Evolutionary conservation across 2,329 filamentous ascomycete genomes (phyloP), one percentile per base, ranked within the genome.

Genomic region (Nemania diffusa): DNA sequence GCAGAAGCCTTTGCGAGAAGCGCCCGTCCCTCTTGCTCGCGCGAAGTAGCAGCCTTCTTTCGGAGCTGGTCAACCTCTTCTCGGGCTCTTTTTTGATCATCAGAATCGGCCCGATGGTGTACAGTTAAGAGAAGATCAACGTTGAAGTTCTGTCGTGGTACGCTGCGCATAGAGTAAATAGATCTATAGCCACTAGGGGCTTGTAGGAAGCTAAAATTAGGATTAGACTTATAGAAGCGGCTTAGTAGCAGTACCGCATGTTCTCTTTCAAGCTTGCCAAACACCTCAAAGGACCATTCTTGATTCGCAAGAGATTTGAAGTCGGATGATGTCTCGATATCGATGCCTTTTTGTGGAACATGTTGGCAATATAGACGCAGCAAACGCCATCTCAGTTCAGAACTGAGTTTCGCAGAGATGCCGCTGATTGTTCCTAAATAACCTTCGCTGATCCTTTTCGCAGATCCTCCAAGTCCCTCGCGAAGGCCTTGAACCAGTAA

Each of bases 321-420:
- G 44, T 64, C 52, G 29, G 55, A 48, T 20, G 67, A 56, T 15
- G 22, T 61, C 60, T 67, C 59, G 26, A 69, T 67, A 48, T 69
- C 60, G 37, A 69, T 55, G 44, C 67, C 67, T 26, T 62, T 53
- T 37, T 40, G 26, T 8, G 64, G 67, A 24, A 67, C 57, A 50
- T 69, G 50, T 57, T 61, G 59, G 22, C 67, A 69, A 55, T 64
- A 69, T 40, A 69, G 44, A 52, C 64, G 60, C 50, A 69, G 52
- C 40, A 69, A 61, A 17, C 67, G 59, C 67, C 64, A 69, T 52
- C 64, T 56, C 22, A 67, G 27, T 32, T 60, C 44, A 51, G 64
- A 6, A 50, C 26, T 44, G 46, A 59, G 55, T 24, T 64, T 24
- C 48, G 15, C n/a, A 42, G 57, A 29, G 1, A 61, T 9, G 24